Base-by-base conservation (phyloP, 2,329 filamentous ascomycete genomes). In the Beauveria sp. region DNA sequence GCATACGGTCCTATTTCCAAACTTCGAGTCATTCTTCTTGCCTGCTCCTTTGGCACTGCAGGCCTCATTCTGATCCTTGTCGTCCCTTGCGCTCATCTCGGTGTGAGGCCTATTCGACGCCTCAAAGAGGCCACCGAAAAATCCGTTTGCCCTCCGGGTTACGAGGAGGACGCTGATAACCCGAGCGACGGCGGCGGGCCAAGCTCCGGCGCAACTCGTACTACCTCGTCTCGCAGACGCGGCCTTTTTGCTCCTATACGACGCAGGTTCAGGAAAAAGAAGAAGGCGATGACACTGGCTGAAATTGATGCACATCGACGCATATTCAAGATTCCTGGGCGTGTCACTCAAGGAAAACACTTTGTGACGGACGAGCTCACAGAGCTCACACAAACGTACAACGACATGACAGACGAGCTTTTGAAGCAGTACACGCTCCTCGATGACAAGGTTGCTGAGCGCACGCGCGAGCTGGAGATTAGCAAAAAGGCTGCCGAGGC, bases 401-500 rank as follows among this genome's bases (percentile, higher is more conserved):
- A 96, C 70, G 89, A 92, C 68, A 97, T 96, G 93, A 90, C 89
- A 1, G 91, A 96, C 65, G 92, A 96, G 74, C 77, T 97, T 50
- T 83, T 90, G 69, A 89, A 91, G 75, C 92, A 96, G 69, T 97
- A 96, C 69, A 86, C 87, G 40, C 86, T 85, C 12, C 78, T 97
- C 1, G 93, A 97, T 72, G 88, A 93, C 62, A 88, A 93, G 68
- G 93, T 97, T 1, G 85, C 85, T 6, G 87, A 93, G 72, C 83
- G 93, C 61, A 97, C 93, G 0, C 84, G 84, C 40, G 90, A 97
- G 73, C 80, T 97, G 1, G 91, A 96, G 70, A 85, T 91, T 64
- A 96, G 89, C 76, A 96, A 96, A 73, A 91, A 91, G 75, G 91
- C 91, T 1, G 93, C 93, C 2, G 93, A 96, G 73, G 89, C 90